phyloP scores from a whole-genome alignment of 331 rosid genomes.

The Malus hybrid region DNA sequence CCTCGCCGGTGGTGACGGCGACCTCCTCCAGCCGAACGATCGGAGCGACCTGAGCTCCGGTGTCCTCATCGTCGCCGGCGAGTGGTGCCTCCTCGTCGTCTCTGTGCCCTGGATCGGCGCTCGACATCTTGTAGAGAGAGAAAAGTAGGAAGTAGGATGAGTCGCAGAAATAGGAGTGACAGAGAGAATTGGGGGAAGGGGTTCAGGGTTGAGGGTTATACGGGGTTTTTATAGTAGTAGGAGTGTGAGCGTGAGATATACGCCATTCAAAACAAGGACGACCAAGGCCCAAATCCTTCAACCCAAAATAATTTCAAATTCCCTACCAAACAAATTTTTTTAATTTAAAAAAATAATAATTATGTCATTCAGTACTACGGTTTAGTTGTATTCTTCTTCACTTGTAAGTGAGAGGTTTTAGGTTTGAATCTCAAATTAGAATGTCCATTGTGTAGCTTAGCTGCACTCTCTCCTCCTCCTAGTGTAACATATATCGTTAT shows the following conservation, averaged over 20 bases:
- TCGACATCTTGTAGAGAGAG: conserved; percentile 42
- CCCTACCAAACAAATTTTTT: too few relatives aligned
- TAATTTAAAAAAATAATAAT: too few relatives aligned
- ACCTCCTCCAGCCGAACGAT: conserved; percentile 88
- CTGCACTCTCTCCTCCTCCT: rapidly evolving
- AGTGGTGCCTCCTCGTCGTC: conserved; percentile 74
- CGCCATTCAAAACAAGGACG: neutral
- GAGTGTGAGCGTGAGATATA: conserved; percentile 3
- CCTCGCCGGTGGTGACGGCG: conserved; percentile 85
- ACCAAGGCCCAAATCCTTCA: neutral
- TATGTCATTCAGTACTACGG: rapidly evolving
- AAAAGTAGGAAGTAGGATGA: neutral
- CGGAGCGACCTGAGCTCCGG: conserved; percentile 95
- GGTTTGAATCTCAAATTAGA: too few relatives aligned
- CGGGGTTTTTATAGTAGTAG: neutral
- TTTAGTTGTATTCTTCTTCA: rapidly evolving
- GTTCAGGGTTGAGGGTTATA: neutral
- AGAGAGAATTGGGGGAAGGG: neutral
- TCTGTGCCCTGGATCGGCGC: conserved; percentile 74
- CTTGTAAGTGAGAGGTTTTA: rapidly evolving
- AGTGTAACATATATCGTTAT: too few relatives aligned
- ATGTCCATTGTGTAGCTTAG: rapidly evolving
- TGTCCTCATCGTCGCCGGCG: conserved; percentile 86
- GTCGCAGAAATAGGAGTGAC: neutral
- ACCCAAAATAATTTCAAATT: neutral